A percentile compares a stretch with the other conserved stretches of the same genome.
Evolutionary conservation across 768 basidiomycete genomes (phyloP).

Genomic region (Tubosaeta brunneosetosa): DNA sequence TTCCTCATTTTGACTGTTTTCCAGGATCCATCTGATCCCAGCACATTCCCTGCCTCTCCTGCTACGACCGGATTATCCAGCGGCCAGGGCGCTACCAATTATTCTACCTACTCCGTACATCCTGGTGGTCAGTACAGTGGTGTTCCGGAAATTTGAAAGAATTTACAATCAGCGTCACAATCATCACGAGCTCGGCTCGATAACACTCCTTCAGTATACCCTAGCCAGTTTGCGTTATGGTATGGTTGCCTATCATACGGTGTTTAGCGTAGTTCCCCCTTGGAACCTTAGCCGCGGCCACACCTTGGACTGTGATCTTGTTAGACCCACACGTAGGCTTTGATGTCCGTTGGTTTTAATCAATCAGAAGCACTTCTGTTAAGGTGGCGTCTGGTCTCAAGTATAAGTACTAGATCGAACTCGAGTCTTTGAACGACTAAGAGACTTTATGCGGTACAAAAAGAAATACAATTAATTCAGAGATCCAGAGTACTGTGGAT

Average conservation of each 20-base stretch:
- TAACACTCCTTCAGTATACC: neutral
- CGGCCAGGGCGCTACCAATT: conserved; percentile 3
- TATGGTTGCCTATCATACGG: neutral
- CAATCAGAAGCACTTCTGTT: too few species aligned
- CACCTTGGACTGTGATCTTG: too few species aligned
- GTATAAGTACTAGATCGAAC: too few species aligned
- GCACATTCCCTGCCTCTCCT: conserved; percentile 32
- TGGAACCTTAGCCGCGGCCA: neutral
- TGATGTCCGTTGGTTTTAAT: too few species aligned
- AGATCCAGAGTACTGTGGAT: too few species aligned
- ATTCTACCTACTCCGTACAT: conserved; percentile 9
- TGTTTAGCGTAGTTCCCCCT: neutral
- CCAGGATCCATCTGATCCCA: conserved; percentile 36
- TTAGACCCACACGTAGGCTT: too few species aligned
- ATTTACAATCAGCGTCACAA: neutral
- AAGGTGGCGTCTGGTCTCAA: too few species aligned
- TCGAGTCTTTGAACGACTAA: too few species aligned
- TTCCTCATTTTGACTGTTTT: conserved; percentile 2
- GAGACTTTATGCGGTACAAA: too few species aligned
- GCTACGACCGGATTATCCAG: conserved; percentile 3
- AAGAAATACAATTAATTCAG: too few species aligned
- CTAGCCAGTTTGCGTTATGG: neutral
- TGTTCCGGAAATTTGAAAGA: conserved; percentile 13
- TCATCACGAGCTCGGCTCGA: neutral
- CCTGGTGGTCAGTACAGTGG: conserved; percentile 23